Evolutionary conservation across 2,329 filamentous ascomycete species (phyloP).

Genomic region (Sclerotinia glacialis): DNA sequence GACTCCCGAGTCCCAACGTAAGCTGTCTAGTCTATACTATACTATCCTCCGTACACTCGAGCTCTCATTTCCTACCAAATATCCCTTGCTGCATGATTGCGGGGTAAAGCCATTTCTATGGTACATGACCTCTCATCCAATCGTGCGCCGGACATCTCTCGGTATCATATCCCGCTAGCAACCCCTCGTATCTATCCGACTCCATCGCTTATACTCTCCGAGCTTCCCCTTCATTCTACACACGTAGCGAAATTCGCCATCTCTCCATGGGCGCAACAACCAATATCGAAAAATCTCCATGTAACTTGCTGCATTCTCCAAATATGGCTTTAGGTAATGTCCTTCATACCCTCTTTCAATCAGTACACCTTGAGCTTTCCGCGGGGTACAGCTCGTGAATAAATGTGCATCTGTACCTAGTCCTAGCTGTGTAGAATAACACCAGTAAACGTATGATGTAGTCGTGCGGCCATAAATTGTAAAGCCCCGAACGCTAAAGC

Average conservation of each 20-base stretch:
- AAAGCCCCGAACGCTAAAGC: too few relatives aligned
- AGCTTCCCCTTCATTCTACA: constrained; percentile 8
- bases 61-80: neutral
- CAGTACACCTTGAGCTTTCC: neutral
- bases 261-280: neutral
- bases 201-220: constrained; percentile 5
- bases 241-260: constrained; percentile 4
- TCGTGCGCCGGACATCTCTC: constrained; percentile 10
- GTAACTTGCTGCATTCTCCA: neutral
- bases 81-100: constrained; percentile 1
- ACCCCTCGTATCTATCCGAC: neutral
- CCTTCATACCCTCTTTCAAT: neutral
- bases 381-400: constrained; percentile 1
- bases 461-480: neutral
- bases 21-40: too few relatives aligned
- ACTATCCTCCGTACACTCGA: too few relatives aligned
- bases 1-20: too few relatives aligned
- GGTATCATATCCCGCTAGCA: neutral
- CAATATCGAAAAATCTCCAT: constrained; percentile 3
- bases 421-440: neutral
- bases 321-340: neutral
- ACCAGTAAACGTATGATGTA: neutral
- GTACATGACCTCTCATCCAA: constrained; percentile 1
- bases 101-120: neutral
- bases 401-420: constrained; percentile 6